These are phyloP conservation scores for Chondrus crispus DNA, from an alignment of 23 red algal genomes.

Conservation along the genomic window DNA sequence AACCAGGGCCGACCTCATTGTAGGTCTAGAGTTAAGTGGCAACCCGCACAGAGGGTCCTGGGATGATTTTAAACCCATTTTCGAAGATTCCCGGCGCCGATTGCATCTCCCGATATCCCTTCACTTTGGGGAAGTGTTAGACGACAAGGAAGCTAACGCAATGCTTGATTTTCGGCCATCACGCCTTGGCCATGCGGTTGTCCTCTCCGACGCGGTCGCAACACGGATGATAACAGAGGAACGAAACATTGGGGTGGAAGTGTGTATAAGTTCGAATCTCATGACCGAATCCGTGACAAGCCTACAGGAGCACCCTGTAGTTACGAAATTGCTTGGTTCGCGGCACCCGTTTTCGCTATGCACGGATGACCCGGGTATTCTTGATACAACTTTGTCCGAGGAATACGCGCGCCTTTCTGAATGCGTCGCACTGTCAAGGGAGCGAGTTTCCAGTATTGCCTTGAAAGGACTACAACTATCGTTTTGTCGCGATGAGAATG, in stretches of 20 bases:
- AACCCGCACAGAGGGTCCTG: slow-evolving; percentile 27
- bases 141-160: slow-evolving; percentile 29
- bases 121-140: slow-evolving; percentile 45
- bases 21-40: slow-evolving; percentile 55
- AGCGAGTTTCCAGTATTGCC: background rate
- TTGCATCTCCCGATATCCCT: slow-evolving; percentile 32
- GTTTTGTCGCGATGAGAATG: slow-evolving; percentile 33
- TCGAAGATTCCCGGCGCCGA: background rate
- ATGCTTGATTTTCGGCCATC: slow-evolving; percentile 51
- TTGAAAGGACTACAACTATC: background rate
- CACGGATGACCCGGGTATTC: slow-evolving; percentile 53
- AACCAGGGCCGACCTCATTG: background rate
- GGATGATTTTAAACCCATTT: slow-evolving; percentile 35
- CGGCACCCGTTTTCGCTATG: slow-evolving; percentile 36
- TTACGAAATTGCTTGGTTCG: background rate
- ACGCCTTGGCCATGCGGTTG: slow-evolving; percentile 48
- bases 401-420: slow-evolving; percentile 16
- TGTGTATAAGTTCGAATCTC: slow-evolving; percentile 58
- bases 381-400: slow-evolving; percentile 43
- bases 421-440: background rate
- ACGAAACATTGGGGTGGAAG: slow-evolving; percentile 22
- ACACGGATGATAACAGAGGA: background rate
- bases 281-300: slow-evolving; percentile 9
- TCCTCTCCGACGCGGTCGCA: background rate
- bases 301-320: slow-evolving; percentile 30